A percentile compares a stretch with the other conserved stretches of the same genome.
These are phyloP conservation scores for Symmetrospora coprosmae DNA, from an alignment of 768 basidiomycete genomes.

Conservation along the genomic window DNA sequence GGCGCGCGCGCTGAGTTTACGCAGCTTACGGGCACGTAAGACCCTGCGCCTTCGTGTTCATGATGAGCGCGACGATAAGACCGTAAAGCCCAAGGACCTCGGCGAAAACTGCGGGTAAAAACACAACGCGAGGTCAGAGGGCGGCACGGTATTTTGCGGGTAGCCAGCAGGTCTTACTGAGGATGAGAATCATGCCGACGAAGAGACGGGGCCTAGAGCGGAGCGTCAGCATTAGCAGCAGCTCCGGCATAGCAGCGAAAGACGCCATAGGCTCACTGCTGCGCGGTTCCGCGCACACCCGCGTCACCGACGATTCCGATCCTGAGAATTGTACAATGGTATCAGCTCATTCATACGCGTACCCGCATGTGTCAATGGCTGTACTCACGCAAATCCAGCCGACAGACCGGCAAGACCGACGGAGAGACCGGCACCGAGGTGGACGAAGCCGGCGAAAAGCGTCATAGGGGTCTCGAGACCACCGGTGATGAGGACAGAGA, in stretches of 20 bases:
- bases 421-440: conserved; percentile 82
- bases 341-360: conserved; percentile 14
- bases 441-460: conserved; percentile 81
- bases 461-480: conserved; percentile 73
- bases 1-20: too few species aligned
- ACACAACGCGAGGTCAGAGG: not conserved
- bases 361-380: conserved; percentile 39
- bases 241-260: conserved; percentile 38
- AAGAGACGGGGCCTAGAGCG: conserved; percentile 23
- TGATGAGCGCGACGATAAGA: conserved; percentile 88
- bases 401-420: conserved; percentile 90
- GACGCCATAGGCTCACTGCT: conserved; percentile 84
- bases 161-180: conserved; percentile 51
- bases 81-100: conserved; percentile 66
- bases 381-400: conserved; percentile 91
- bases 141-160: not conserved
- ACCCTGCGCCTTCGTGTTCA: too few species aligned
- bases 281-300: conserved; percentile 92
- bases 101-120: not conserved
- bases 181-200: conserved; percentile 62
- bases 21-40: too few species aligned
- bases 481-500: conserved; percentile 87
- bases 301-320: conserved; percentile 97
- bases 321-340: conserved; percentile 28
- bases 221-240: not conserved